Base-by-base conservation (phyloP, 768 basidiomycete genomes). In the Tulasnella sp. region DNA sequence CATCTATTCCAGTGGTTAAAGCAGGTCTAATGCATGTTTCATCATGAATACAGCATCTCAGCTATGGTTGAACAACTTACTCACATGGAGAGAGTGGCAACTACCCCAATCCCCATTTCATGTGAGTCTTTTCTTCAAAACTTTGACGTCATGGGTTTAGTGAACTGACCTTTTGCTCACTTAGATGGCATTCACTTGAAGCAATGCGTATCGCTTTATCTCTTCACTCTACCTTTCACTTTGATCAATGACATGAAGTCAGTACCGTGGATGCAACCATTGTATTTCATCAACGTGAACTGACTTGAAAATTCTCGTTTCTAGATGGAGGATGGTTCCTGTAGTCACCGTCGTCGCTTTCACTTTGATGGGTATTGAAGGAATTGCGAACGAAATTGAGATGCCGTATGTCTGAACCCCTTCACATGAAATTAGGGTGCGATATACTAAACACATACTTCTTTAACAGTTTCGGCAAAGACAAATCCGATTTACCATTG, bases 321-420 rank as follows among this genome's bases (percentile, higher is more conserved):
- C 4, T 31, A 34, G 20, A 40, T 27, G 34, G 33, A 57, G 81
- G 29, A 56, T 53, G 47, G 57, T 19, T n/a, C 52, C 55, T 35
- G 52, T 58, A 16, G 39, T 53, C 12, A 60, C 59, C 4, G 37
- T 61, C 28, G 81, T 91, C 25, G 79, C 87, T 6, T 90, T 92
- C 69, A 91, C 85, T 0, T 75, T 95, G 46, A 90, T 91, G 77
- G 89, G 90, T 15, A 86, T 96, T 45, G 91, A 95, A 70, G 90
- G 89, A 4, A 96, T 95, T 57, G 91, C 92, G 0, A 83, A 92
- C 54, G 81, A 89, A 65, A 89, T 93, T 58, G 91, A 95, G 64
- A 84, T 85, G 80, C 92, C 92, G 0, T n/a, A n/a, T n/a, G n/a
- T n/a, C n/a, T n/a, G n/a, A n/a, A n/a, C n/a, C n/a, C n/a, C n/a